Evolutionary conservation across 306 rosid species (phyloP).

Genomic region (Luffa aegyptiaca): DNA sequence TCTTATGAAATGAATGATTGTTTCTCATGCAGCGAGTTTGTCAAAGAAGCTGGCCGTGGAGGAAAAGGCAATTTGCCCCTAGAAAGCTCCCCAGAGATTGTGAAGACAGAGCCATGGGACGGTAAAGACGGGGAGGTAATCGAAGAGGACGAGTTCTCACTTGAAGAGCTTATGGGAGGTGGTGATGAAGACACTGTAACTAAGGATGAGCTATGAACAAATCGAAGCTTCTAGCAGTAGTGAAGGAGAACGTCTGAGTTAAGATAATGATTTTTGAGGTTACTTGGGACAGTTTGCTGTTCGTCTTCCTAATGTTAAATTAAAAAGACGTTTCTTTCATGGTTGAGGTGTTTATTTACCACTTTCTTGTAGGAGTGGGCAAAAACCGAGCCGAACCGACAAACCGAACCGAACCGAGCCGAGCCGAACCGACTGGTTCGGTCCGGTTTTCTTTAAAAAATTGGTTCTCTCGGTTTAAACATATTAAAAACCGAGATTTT

Average conservation of each 20-base stretch:
- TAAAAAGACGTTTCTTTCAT: background rate
- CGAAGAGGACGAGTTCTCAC: slow-evolving; percentile 95
- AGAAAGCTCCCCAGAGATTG: slow-evolving; percentile 43
- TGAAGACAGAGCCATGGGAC: slow-evolving; percentile 80
- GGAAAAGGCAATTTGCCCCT: slow-evolving; percentile 88
- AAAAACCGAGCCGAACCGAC: too few relatives aligned
- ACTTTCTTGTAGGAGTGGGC: too few relatives aligned
- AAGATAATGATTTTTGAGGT: background rate
- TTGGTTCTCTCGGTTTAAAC: too few relatives aligned
- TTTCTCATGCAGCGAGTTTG: slow-evolving; percentile 52
- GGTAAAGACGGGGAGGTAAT: slow-evolving; percentile 88
- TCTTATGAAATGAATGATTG: slow-evolving; percentile 8
- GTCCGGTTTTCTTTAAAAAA: too few relatives aligned
- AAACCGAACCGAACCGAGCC: too few relatives aligned
- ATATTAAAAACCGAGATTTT: too few relatives aligned
- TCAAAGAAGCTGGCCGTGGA: slow-evolving; percentile 84
- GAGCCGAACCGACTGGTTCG: too few relatives aligned
- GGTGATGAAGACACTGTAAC: slow-evolving; percentile 56
- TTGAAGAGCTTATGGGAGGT: slow-evolving; percentile 93
- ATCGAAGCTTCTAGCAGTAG: background rate
- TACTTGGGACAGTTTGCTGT: background rate
- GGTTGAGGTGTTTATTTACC: background rate
- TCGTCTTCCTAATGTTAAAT: background rate
- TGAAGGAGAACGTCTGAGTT: background rate
- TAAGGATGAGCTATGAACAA: slow-evolving; percentile 56